Evolutionary conservation across 257 asterid species (phyloP).

Genomic region (Anisodus acutangulus): DNA sequence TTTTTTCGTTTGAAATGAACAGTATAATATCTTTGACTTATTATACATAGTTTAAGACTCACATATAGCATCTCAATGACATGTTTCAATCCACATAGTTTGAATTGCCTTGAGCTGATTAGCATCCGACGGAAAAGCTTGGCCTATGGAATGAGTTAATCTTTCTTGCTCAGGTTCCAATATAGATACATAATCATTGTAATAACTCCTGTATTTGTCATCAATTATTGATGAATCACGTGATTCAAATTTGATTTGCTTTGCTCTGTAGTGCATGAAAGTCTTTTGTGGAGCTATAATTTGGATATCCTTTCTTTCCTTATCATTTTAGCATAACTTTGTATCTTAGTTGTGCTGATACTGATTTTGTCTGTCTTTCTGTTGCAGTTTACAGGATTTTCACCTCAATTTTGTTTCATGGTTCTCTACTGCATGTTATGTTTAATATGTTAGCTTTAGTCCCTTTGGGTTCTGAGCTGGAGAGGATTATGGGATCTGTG

Average conservation of each 20-base stretch:
- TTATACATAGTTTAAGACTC: neutral
- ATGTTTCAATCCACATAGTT: neutral
- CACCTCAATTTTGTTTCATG: constrained; percentile 83
- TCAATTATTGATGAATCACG: neutral
- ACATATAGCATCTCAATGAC: neutral
- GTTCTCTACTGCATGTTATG: constrained; percentile 84
- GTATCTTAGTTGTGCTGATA: neutral
- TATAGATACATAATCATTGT: neutral
- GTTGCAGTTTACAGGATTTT: constrained; percentile 86
- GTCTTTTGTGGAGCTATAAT: constrained; percentile 21
- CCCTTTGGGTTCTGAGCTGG: constrained; percentile 98
- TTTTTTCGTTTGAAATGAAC: neutral
- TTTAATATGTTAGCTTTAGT: constrained; percentile 97
- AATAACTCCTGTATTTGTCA: neutral
- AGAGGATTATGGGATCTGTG: constrained; percentile 96
- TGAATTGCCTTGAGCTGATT: neutral
- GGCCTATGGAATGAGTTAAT: neutral
- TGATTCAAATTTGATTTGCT: constrained; percentile 17
- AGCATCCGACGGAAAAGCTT: neutral
- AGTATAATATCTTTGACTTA: neutral
- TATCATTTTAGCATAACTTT: constrained; percentile 21
- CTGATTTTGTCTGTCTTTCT: constrained; percentile 15
- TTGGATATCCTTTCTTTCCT: constrained; percentile 19
- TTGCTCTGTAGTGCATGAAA: neutral
- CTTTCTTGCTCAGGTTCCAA: constrained; percentile 21